Conservation (phyloP, 2,329 filamentous ascomycete genomes). For the Aspergillus melleus region DNA sequence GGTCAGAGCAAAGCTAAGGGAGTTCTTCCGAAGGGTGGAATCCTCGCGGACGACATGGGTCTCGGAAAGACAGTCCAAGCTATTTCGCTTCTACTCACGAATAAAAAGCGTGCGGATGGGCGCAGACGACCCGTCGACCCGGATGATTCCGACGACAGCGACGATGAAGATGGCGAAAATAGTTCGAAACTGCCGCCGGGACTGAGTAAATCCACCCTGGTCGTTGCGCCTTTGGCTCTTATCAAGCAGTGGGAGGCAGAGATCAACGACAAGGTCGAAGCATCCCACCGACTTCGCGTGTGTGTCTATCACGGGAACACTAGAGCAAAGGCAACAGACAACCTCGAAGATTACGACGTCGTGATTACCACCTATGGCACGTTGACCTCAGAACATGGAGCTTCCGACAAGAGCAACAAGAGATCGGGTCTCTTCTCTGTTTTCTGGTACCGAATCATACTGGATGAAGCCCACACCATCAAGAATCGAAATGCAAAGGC, state of each 20-base stretch:
- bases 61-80: conserved; percentile 95
- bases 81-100: conserved; percentile 81
- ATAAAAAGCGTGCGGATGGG: conserved; percentile 65
- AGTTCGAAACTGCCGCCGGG: conserved; percentile 68
- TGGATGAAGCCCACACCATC: conserved; percentile 97
- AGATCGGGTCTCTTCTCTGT: conserved; percentile 86
- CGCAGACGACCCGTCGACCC: conserved; percentile 36
- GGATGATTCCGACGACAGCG: conserved; percentile 49
- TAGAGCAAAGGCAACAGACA: conserved; percentile 74
- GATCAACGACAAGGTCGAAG: conserved; percentile 76
- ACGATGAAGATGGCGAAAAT: conserved; percentile 38
- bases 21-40: conserved; percentile 82
- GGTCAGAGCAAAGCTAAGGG: conserved; percentile 78
- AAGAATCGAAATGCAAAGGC: conserved; percentile 97
- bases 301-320: conserved; percentile 88
- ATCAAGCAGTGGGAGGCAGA: conserved; percentile 98
- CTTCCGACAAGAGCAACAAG: conserved; percentile 61
- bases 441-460: conserved; percentile 91
- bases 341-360: conserved; percentile 83
- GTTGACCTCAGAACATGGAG: conserved; percentile 82
- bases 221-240: conserved; percentile 87
- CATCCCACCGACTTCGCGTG: conserved; percentile 71
- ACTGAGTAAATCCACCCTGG: conserved; percentile 77
- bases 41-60: conserved; percentile 94
- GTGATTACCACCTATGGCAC: conserved; percentile 98